Base-by-base conservation (phyloP, 108 stramenopile genomes). In the Cylindrotheca fusiformis region DNA sequence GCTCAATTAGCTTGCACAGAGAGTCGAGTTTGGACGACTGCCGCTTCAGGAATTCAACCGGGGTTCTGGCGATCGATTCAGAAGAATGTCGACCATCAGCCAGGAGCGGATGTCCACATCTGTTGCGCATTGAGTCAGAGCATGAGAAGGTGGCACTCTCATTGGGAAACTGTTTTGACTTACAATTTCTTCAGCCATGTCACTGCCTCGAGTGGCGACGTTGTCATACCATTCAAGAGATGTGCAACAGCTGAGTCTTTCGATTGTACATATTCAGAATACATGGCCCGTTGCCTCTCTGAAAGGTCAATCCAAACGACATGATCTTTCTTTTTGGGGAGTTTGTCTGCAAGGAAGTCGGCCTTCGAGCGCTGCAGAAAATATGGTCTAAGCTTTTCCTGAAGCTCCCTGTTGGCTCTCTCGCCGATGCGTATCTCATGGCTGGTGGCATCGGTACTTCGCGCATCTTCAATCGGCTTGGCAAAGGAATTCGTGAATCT, bases 241-340 rank as follows among this genome's bases (percentile, higher is more conserved):
- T 60, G 53, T 19, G 53, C 56, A 31, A 84, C 72, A 47, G 67
- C 86, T 30, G 79, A 85, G 17, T 91, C 85, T 52, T 82, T 78
- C 1, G 71, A 53, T 18, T 88, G 72, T 22, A 95, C 56, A 59
- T 81, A 93, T 24, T 77, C 50, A 26, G 81, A 56, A 77, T 98
- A 99, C 64, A 91, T 55, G 31, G 71, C 52, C 48, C 95, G 70
- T 74, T 99, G 98, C 58, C 71, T 73, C 45, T 53, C 55, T 26
- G 93, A 93, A 44, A 97, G 69, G 32, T 90, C 77, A 5, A 87
- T 80, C 72, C 91, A 98, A 4, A 99, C 90, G 47, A 98, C 94
- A 45, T 92, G 78, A 64, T 99, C 99, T 26, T 71, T 81, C 73
- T 99, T 99, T 0, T 80, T 63, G 0, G 99, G 99, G 46, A 99